A percentile compares a stretch with the other conserved stretches of the same genome.
Conservation (phyloP, 106 monocot genomes). For the Dioscorea zingiberensis region DNA sequence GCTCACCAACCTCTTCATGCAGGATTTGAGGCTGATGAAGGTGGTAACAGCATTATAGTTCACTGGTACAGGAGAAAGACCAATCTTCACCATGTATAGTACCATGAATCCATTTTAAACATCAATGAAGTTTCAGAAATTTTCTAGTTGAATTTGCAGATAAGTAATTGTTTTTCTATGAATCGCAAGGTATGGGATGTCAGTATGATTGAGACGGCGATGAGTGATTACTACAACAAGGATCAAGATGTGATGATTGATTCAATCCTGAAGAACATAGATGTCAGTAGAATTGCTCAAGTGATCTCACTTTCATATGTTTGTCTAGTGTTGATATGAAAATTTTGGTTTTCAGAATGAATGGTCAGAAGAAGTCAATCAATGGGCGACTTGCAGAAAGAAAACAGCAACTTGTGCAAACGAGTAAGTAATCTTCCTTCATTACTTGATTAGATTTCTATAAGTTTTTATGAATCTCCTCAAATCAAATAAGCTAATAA, state of each 20-base stretch:
- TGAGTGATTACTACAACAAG: constrained; percentile 40
- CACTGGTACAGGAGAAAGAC: constrained; percentile 68
- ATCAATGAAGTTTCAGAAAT: no score
- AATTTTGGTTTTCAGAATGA: constrained; percentile 20
- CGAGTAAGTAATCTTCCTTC: constrained; percentile 27
- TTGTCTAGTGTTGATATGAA: no score
- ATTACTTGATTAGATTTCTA: neutral
- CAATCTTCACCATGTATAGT: constrained; percentile 71
- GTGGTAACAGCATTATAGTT: constrained; percentile 75
- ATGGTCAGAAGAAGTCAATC: constrained; percentile 49
- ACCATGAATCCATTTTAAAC: neutral
- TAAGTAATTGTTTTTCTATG: no score
- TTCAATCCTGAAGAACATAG: constrained; percentile 47
- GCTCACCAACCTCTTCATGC: constrained; percentile 73
- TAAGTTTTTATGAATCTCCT: no score
- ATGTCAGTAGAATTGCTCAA: constrained; percentile 23
- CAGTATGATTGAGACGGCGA: constrained; percentile 59
- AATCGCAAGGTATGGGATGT: constrained; percentile 56
- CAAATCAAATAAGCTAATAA: neutral
- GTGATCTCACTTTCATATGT: no score
- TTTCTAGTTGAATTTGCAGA: no score
- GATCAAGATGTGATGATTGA: constrained; percentile 44
- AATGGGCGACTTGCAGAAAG: constrained; percentile 53
- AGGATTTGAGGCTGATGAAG: constrained; percentile 51
- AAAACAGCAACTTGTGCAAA: constrained; percentile 53